Evolutionary conservation across 768 basidiomycete species (phyloP), one percentile per base, ranked within the genome.

Genomic region (Ramaria rubella): DNA sequence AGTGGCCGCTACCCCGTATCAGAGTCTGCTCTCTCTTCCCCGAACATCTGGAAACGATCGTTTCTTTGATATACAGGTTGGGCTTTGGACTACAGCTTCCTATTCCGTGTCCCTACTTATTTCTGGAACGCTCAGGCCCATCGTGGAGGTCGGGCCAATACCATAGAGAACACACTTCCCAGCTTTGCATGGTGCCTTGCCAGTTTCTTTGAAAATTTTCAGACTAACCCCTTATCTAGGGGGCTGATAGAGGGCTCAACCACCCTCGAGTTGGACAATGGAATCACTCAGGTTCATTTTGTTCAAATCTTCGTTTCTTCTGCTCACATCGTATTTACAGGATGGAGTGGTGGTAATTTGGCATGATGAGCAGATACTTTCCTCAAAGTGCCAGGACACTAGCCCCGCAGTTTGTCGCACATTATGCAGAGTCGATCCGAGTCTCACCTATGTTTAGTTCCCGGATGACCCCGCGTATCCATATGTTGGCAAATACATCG

Each of bases 261-360:
- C 1, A 87, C 86, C 1, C 75, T 92, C 12, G 88, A 90, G 69
- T 68, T 90, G 59, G 89, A 90, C 66, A 86, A 88, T 65, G 86
- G 85, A 1, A 77, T 90, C 57, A 87, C 87, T 7, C 81, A 79
- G 74, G 86, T 82, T 52, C 62, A 67, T 62, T 26, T 14, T n/a
- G n/a, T n/a, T 34, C 40, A 26, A 48, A 48, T n/a, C 23, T 48
- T 29, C 29, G 26, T 15, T 31, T 8, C 34, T 30, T 30, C 36
- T 17, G 21, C 12, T 54, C 36, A 34, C 29, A 5, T 2, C 27
- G 31, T 51, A 26, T 19, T 19, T 57, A 33, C 36, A 88, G 86
- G 90, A 92, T 65, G 87, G 85, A 12, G 77, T 78, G 48, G 82
- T 86, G 15, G 75, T 92, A 40, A 86, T 91, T 14, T 90, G 86